Evolutionary conservation across 2,329 filamentous ascomycete species (phyloP).

Genomic region (Colletotrichum godetiae): DNA sequence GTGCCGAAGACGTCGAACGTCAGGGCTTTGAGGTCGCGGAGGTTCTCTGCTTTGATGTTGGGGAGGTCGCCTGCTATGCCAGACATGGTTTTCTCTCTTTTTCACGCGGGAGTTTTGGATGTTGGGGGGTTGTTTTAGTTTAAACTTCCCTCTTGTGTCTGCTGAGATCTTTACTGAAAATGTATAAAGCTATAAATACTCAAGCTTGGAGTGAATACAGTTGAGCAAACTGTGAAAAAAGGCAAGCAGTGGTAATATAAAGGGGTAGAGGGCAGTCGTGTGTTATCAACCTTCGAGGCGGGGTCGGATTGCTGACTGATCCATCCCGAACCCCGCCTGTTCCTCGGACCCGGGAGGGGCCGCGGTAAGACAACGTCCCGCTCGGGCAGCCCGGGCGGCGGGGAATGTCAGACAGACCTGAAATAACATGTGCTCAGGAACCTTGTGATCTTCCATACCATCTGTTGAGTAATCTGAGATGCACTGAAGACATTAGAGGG

Average conservation of each 20-base stretch:
- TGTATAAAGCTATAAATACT: not conserved
- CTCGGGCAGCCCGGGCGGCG: not conserved
- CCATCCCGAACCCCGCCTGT: not conserved
- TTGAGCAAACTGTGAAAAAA: not conserved
- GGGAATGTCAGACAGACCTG: not conserved
- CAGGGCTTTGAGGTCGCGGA: slow-evolving; percentile 63
- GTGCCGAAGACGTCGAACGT: slow-evolving; percentile 86
- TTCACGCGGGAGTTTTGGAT: not conserved
- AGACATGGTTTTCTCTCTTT: slow-evolving; percentile 39
- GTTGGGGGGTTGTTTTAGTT: no score
- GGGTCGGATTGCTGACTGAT: slow-evolving; percentile 11
- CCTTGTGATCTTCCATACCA: not conserved
- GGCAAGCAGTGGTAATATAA: not conserved
- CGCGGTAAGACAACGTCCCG: not conserved
- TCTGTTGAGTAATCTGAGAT: not conserved
- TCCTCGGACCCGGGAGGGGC: not conserved
- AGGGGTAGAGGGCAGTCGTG: not conserved
- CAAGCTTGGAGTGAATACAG: not conserved
- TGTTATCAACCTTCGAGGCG: not conserved
- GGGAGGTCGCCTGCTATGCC: slow-evolving; percentile 4
- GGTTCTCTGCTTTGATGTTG: slow-evolving; percentile 1
- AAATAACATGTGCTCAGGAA: not conserved
- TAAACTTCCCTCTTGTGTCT: no score
- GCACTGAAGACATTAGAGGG: not conserved
- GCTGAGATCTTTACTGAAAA: not conserved